Evolutionary conservation across 495 filamentous ascomycete genomes (phyloP).

Genomic region (Penicillium tannophilum): DNA sequence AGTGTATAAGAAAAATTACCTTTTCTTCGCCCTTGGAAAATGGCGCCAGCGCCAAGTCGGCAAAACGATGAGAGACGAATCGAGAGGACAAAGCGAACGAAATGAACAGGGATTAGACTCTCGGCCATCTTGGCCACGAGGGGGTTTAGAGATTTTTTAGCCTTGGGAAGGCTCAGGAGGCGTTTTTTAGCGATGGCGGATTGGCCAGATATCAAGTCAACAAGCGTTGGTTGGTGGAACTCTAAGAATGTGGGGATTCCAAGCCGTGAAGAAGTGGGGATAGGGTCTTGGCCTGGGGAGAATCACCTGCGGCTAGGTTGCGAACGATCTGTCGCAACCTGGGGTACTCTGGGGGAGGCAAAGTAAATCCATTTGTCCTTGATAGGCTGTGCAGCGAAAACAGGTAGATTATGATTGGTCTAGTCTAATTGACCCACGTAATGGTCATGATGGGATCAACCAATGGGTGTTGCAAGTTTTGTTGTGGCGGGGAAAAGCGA

Average conservation of each 20-base stretch:
- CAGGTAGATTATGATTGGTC: slow-evolving; percentile 8
- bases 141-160: slow-evolving; percentile 3
- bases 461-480: slow-evolving; percentile 10
- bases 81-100: slow-evolving; percentile 13
- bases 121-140: slow-evolving; percentile 17
- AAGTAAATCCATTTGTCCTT: background rate
- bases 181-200: slow-evolving; percentile 6
- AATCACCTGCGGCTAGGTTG: background rate
- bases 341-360: slow-evolving; percentile 3
- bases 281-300: slow-evolving; percentile 3
- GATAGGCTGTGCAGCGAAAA: slow-evolving; percentile 1
- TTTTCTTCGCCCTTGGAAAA: slow-evolving; percentile 6
- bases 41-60: slow-evolving; percentile 12
- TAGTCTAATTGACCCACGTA: slow-evolving; percentile 13
- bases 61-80: slow-evolving; percentile 21
- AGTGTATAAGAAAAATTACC: slow-evolving; percentile 23
- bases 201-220: background rate
- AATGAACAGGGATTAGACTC: slow-evolving; percentile 5
- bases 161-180: background rate
- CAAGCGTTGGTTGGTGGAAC: slow-evolving; percentile 1
- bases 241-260: slow-evolving; percentile 7
- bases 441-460: slow-evolving; percentile 7
- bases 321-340: background rate
- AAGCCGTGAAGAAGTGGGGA: background rate
- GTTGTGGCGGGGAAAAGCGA: slow-evolving; percentile 32